Percentiles rank a stretch among this genome's conserved stretches.
These are phyloP conservation scores for Dysphania ambrosioides DNA, from an alignment of 148 eudicot genomes.

Conservation along the genomic window DNA sequence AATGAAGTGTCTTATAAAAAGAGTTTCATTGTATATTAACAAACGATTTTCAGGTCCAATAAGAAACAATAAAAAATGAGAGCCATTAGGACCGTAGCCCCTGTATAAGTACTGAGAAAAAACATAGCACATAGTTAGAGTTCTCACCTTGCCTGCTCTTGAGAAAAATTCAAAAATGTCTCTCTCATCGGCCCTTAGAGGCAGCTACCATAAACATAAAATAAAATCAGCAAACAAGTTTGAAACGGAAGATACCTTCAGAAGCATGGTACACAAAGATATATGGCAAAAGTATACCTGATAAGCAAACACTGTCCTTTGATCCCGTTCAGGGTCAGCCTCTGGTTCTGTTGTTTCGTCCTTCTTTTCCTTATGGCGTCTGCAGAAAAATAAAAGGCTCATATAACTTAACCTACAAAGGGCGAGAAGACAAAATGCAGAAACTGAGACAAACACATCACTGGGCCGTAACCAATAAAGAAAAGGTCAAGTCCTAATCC, in stretches of 20 bases:
- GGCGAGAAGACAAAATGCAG: background rate
- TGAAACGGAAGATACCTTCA: background rate
- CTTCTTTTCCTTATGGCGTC: slow-evolving; percentile 70
- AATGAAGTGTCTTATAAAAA: no score
- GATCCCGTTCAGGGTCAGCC: slow-evolving; percentile 91
- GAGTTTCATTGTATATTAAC: no score
- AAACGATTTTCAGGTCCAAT: no score
- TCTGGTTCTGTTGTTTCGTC: slow-evolving; percentile 60
- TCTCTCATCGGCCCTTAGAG: slow-evolving; percentile 84
- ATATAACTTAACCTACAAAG: slow-evolving; percentile 10
- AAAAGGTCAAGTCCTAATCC: slow-evolving; percentile 18
- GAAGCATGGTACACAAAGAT: background rate
- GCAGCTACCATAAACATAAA: slow-evolving; percentile 42
- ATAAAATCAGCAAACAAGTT: slow-evolving; percentile 7
- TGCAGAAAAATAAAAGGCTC: slow-evolving; percentile 31
- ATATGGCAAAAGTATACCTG: slow-evolving; percentile 53
- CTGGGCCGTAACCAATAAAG: background rate
- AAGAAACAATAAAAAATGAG: no score
- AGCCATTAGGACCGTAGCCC: no score
- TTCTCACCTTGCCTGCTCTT: slow-evolving; percentile 77
- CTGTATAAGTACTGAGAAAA: no score
- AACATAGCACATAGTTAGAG: background rate
- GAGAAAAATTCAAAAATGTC: slow-evolving; percentile 89
- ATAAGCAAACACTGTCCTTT: slow-evolving; percentile 91
- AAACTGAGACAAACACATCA: slow-evolving; percentile 9